Evolutionary conservation across 768 basidiomycete genomes (phyloP), one percentile per base, ranked within the genome.

Genomic region (Candolleomyces efflorescens): DNA sequence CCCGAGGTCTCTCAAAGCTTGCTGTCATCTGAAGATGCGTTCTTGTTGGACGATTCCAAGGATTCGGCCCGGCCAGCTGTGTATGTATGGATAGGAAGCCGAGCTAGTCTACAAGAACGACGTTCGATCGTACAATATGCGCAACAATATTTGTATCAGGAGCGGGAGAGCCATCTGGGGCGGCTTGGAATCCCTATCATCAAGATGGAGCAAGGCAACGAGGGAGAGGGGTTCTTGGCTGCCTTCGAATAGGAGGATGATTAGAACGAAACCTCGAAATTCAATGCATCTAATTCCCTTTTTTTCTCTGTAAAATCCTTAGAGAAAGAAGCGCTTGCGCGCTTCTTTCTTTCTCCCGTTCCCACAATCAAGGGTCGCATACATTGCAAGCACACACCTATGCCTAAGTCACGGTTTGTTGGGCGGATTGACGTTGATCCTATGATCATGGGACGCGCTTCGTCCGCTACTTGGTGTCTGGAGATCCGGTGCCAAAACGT

Each of bases 11-110:
- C 71, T 5, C 65, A 63, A 36, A 63, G 64, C 1, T 72, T 75
- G 9, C 73, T 86, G 37, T 72, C 71, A 11, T 76, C 83, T 7
- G 63, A 72, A 12, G 84, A 82, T 60, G 78, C 77, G 3, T 85
- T 81, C 68, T 65, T 86, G 20, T 62, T 86, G 36, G 84, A 83
- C 63, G 66, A 75, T 58, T 73, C 77, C 24, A 54, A 64, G 13
- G 68, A 72, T 51, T 38, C 63, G 0, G 58, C 63, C 0, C 64
- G 69, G 46, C 79, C 81, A 3, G 75, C 76, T 2, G 67, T 86
- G 36, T 86, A 82, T 60, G 72, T 83, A 22, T 87, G 85, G 85
- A 70, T 87, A 22, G 85, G 85, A 4, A 74, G 68, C 7, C 63
- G 71, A 3, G 77, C 82, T 27, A 78, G 79, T 26, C 64, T 78